Percentiles rank a stretch among this genome's conserved stretches.
Evolutionary conservation across 768 basidiomycete genomes (phyloP).

Genomic region (Tulasnella sp.): DNA sequence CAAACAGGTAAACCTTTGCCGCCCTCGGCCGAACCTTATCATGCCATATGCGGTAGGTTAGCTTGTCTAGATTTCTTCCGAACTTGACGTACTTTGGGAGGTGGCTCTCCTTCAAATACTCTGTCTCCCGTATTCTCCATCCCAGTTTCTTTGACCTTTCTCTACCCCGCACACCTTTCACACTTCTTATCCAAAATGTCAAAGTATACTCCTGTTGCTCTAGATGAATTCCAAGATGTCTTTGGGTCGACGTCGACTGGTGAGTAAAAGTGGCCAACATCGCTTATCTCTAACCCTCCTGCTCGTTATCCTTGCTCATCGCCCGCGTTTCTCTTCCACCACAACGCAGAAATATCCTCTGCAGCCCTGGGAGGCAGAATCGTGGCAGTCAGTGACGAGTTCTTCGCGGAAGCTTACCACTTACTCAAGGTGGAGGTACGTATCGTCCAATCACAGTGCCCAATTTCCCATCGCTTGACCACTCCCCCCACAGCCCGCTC

Average conservation of each 20-base stretch:
- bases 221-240: slow-evolving; percentile 4
- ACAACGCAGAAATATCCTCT: slow-evolving; percentile 66
- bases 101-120: too few relatives aligned
- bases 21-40: too few relatives aligned
- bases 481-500: slow-evolving; percentile 49
- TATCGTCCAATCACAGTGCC: background rate
- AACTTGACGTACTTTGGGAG: too few relatives aligned
- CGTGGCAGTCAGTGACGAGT: slow-evolving; percentile 78
- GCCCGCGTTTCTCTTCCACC: too few relatives aligned
- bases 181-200: slow-evolving; percentile 5
- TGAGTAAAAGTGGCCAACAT: slow-evolving; percentile 2
- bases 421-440: slow-evolving; percentile 70
- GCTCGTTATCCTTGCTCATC: too few relatives aligned
- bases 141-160: too few relatives aligned
- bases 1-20: too few relatives aligned
- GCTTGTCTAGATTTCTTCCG: too few relatives aligned
- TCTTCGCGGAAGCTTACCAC: slow-evolving; percentile 80
- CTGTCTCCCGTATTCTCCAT: too few relatives aligned
- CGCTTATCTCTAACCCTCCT: background rate
- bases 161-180: too few relatives aligned
- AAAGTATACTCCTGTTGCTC: background rate
- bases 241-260: slow-evolving; percentile 7
- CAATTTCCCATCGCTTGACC: background rate
- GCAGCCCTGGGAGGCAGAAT: slow-evolving; percentile 68
- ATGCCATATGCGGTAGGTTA: too few relatives aligned